Evolutionary conservation across 1,284 basidiomycete genomes (phyloP), one percentile per base, ranked within the genome.

Genomic region (Ustilago cynodontis): DNA sequence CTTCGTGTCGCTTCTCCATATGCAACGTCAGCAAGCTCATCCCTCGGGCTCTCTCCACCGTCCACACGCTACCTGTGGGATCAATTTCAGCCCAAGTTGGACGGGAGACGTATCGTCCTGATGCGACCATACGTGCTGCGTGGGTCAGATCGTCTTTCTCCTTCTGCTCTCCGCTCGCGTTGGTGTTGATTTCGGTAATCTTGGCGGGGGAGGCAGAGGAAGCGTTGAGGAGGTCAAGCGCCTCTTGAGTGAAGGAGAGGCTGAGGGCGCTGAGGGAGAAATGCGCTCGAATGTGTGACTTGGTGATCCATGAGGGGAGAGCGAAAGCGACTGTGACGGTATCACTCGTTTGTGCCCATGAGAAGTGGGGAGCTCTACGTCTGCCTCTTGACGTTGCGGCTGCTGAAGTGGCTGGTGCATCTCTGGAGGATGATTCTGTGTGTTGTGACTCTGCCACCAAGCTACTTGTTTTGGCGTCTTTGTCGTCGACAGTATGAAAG

Each of bases 311-410:
- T 0, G 91, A 89, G 0, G 93, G 93, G 2, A 98, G 88, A 1
- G 93, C 90, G 79, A 98, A 92, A 0, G 91, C 91, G 65, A 98
- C 86, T 0, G 93, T 94, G 43, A 98, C 87, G 0, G 92, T 91
- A 82, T 94, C 93, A 2, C 90, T 85, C 3, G 92, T 92, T 84
- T 98, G 95, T 0, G 91, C 93, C 95, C 95, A 98, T 0, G 93
- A 93, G 86, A 94, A 97, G 0, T 73, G 77, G 2, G 79, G 75
- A 2, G 70, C 59, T 41, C 52, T 31, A 6, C 67, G 70, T 39
- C 66, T 52, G 43, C 58, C 71, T 45, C 26, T 55, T 4, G 65
- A 20, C 24, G 41, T 41, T 24, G 33, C 10, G 3, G 28, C 10
- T 4, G 50, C 2, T n/a, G 26, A 4, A 8, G 35, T 16, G 14